phyloP scores from a whole-genome alignment of 1,284 basidiomycete species.

The Leccinum huronense region DNA sequence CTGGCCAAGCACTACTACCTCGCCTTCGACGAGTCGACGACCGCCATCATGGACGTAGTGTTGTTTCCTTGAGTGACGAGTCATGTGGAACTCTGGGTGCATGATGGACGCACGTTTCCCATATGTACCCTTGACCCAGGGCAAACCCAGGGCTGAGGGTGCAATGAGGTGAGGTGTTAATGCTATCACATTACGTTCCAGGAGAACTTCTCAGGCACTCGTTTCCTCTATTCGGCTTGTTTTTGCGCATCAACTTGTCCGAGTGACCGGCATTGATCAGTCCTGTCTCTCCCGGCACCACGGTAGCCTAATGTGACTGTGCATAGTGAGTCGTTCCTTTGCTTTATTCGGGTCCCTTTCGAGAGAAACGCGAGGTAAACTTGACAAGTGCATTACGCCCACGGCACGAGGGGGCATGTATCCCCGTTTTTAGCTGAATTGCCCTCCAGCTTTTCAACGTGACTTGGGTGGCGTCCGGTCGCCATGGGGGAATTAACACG shows the following conservation, averaged over 20 bases:
- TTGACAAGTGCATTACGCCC: constrained; percentile 9
- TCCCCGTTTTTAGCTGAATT: constrained; percentile 11
- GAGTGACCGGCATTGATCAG: too few species aligned
- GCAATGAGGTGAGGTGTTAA: not conserved
- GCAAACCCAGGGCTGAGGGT: not conserved
- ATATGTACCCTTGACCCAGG: not conserved
- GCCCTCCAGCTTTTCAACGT: not conserved
- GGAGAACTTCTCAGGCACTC: not conserved
- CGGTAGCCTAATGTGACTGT: not conserved
- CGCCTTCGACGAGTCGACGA: too few species aligned
- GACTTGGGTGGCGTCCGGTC: not conserved
- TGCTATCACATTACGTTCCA: not conserved
- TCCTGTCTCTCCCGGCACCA: too few species aligned
- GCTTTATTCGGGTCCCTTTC: constrained; percentile 14
- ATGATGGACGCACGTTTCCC: not conserved
- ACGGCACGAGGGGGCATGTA: not conserved
- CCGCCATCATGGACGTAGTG: too few species aligned
- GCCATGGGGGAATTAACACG: constrained; percentile 1
- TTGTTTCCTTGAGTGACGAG: too few species aligned
- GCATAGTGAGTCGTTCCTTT: not conserved
- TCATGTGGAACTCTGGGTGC: too few species aligned
- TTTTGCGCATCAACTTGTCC: too few species aligned
- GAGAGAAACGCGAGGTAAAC: constrained; percentile 19
- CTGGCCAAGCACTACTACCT: too few species aligned
- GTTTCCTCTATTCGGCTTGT: too few species aligned